Conservation (phyloP, 768 basidiomycete genomes). For the Collybia nuda region DNA sequence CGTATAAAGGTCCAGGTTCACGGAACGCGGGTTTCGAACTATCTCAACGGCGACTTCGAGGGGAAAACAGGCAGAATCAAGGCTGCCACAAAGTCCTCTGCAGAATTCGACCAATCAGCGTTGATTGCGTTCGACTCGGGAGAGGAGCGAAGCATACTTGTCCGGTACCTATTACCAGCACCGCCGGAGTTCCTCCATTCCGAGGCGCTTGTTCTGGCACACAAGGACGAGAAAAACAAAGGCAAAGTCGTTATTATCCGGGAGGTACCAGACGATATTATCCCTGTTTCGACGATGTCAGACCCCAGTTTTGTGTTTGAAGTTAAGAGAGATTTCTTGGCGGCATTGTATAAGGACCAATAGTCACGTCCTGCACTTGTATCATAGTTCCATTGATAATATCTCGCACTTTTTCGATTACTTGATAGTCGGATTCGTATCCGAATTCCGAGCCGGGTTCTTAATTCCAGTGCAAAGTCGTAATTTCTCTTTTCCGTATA, state of each 20-base stretch:
- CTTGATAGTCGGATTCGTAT: too few relatives aligned
- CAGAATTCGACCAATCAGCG: conserved; percentile 21
- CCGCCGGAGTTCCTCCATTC: conserved; percentile 39
- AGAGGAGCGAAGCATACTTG: conserved; percentile 33
- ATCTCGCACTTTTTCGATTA: too few relatives aligned
- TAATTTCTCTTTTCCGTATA: too few relatives aligned
- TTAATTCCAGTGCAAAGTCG: too few relatives aligned
- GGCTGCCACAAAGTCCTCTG: conserved; percentile 21
- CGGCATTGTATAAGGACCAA: conserved; percentile 23
- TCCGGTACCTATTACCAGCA: conserved; percentile 40
- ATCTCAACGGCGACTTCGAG: conserved; percentile 29
- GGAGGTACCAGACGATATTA: conserved; percentile 31
- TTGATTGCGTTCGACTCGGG: conserved; percentile 28
- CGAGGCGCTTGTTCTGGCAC: conserved; percentile 44
- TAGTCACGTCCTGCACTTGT: too few relatives aligned
- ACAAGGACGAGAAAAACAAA: conserved; percentile 40
- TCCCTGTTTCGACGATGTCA: conserved; percentile 36
- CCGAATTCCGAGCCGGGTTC: too few relatives aligned
- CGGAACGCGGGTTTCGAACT: conserved; percentile 15
- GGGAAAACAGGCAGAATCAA: conserved; percentile 23
- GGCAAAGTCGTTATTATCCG: conserved; percentile 43
- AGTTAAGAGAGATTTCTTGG: conserved; percentile 32
- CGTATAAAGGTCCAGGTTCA: conserved; percentile 14
- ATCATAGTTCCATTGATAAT: too few relatives aligned
- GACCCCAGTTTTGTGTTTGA: conserved; percentile 32